Base-by-base conservation (phyloP, 768 basidiomycete species). In the Psilocybe tampanensis region DNA sequence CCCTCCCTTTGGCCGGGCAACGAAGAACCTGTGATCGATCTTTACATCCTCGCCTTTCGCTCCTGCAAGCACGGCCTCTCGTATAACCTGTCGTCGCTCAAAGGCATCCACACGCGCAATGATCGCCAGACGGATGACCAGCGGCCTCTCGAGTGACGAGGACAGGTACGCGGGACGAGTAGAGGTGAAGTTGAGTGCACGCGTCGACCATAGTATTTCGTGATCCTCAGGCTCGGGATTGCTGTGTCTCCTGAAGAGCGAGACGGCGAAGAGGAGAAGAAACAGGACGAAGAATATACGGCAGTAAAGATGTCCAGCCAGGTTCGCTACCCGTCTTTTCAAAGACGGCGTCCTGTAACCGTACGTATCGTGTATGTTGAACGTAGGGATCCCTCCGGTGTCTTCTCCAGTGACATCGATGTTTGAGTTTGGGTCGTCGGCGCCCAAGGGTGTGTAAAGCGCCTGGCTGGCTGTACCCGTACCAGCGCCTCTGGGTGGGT, bases 101-200 rank as follows among this genome's bases (percentile, higher is more conserved):
- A 32, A 53, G 7, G 29, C 52, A 18, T 44, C 52, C 42, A 53
- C 52, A 17, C 52, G 52, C 17, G 42, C 26, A 12, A 53, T 53
- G 19, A 53, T 53, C 13, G 42, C 43, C 1, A 53, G 21, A 2
- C 52, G 42, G 12, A 53, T 44, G 4, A 12, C 19, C 13, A 53
- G 9, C 11, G 52, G 52, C 1, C 17, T 26, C 8, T 43, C 0
- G 5, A 33, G 15, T n/a, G 41, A 42, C 9, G 15, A 3, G 19
- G 44, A 26, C 17, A 53, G 41, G 23, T 45, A 53, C 1, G 3
- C 17, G 1, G 52, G 52, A 4, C 36, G 36, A n/a, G 3, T 39
- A 5, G 6, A 5, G 36, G 36, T 8, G 36, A 39, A 39, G 36
- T 5, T 3, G 36, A 39, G 15, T 15, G 15, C 36, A 39, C 36